Conservation (phyloP, 1,139 yeast genomes). For the Kluyveromyces marxianus region DNA sequence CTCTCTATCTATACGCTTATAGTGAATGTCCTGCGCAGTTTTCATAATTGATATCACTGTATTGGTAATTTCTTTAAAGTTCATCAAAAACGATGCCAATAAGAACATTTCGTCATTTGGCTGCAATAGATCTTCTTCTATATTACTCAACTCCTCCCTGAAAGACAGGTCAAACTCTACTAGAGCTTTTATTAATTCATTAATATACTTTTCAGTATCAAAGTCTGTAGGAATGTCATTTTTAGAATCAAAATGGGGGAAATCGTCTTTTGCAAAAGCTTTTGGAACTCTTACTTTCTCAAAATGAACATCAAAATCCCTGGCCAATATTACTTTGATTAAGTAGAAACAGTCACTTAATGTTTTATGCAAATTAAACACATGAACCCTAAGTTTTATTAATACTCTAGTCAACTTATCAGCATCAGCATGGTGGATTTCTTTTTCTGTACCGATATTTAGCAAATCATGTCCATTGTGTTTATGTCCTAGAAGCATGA, state of each 20-base stretch:
- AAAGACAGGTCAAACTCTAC: conserved; percentile 30
- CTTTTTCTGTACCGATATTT: conserved; percentile 23
- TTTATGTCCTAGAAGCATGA: conserved; percentile 29
- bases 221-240: conserved; percentile 19
- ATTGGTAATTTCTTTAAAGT: conserved; percentile 37
- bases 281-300: conserved; percentile 16
- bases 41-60: conserved; percentile 31
- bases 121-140: conserved; percentile 29
- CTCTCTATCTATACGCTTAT: conserved; percentile 31
- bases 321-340: conserved; percentile 32
- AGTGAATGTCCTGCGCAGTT: conserved; percentile 29
- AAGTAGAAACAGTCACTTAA: conserved; percentile 31
- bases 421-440: conserved; percentile 33
- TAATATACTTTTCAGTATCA: conserved; percentile 27
- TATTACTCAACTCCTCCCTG: conserved; percentile 27
- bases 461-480: conserved; percentile 11
- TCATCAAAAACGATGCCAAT: conserved; percentile 41
- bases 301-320: conserved; percentile 36
- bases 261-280: conserved; percentile 15
- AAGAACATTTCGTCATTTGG: conserved; percentile 45
- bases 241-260: conserved; percentile 10
- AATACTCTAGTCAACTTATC: conserved; percentile 31
- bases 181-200: conserved; percentile 28
- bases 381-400: conserved; percentile 29
- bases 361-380: conserved; percentile 29